phyloP scores from a whole-genome alignment of 768 basidiomycete species.

The Tubosaeta sp. region DNA sequence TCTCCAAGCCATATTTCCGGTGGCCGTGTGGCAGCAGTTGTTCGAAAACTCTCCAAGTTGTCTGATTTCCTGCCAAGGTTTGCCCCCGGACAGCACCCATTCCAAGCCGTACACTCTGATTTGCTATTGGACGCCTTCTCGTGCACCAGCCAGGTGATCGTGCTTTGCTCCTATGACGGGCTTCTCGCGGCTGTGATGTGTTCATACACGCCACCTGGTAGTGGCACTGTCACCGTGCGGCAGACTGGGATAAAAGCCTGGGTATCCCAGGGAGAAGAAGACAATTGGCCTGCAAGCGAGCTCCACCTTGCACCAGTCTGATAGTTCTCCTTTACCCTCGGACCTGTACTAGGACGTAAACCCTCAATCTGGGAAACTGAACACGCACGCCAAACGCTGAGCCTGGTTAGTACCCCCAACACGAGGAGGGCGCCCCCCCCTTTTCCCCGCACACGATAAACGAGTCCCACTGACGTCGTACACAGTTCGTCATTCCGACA shows the following conservation, averaged over 20 bases:
- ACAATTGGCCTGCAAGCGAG: conserved; percentile 5
- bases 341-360: neutral
- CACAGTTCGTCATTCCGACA: neutral
- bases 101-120: neutral
- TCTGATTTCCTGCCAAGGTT: neutral
- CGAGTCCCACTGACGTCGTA: conserved; percentile 4
- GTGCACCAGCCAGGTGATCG: conserved; percentile 5
- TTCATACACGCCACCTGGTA: conserved; percentile 23
- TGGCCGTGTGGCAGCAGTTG: neutral
- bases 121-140: conserved; percentile 9
- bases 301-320: conserved; percentile 8
- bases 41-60: conserved; percentile 6
- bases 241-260: conserved; percentile 20
- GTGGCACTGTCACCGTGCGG: conserved; percentile 26
- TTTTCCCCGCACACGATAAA: neutral
- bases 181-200: conserved; percentile 25
- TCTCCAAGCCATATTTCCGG: conserved; percentile 1
- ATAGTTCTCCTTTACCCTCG: neutral
- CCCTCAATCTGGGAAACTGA: neutral
- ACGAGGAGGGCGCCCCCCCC: neutral
- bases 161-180: conserved; percentile 12
- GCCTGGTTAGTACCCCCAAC: neutral
- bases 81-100: neutral
- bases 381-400: neutral
- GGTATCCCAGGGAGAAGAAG: conserved; percentile 1